Base-by-base conservation (phyloP, 306 rosid species). In the Acacia acuminata region DNA sequence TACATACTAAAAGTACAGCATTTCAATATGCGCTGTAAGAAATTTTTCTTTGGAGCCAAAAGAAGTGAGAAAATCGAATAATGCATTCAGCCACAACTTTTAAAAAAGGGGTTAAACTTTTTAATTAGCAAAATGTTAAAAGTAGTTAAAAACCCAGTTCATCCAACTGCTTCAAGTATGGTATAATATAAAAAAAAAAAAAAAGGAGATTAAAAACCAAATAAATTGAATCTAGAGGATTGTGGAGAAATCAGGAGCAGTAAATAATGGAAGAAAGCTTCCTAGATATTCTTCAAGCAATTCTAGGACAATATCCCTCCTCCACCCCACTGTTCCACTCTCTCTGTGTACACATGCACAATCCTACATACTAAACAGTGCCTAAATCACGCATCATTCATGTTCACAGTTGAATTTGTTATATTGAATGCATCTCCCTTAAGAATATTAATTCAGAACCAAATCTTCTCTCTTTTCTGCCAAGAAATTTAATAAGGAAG, bases 11-110 rank as follows among this genome's bases (percentile, higher is more conserved):
- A 53, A 34, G 32, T 30, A 72, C 66, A 36, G 47, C 56, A 83
- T 58, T 71, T 73, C 76, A 78, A 12, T 6, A 65, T 72, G 22
- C 68, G 47, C 71, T 45, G 50, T 8, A 34, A 32, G 10, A 66
- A 67, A 55, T 55, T 80, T 68, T 43, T 32, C 40, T 86, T 32
- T 67, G 66, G 2, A 71, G 55, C 8, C 50, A 42, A 69, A 69
- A 25, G 7, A 8, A 4, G 38, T 22, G 38, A 63, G 38, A 63
- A 63, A 11, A 63, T 27, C 27, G 16, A 25, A 15, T 11, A 47
- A 63, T 25, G 16, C 68, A 17, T 24, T 63, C 9, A 27, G 68
- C 34, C 68, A 63, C 19, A 25, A 25, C 9, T 66, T 36, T 9
- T 1, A 36, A 16, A 32, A 16, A 68, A 68, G 48, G 48, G 27